Base-by-base conservation (phyloP, 352 stramenopile genomes). In the Phytopythium oedochilum region DNA sequence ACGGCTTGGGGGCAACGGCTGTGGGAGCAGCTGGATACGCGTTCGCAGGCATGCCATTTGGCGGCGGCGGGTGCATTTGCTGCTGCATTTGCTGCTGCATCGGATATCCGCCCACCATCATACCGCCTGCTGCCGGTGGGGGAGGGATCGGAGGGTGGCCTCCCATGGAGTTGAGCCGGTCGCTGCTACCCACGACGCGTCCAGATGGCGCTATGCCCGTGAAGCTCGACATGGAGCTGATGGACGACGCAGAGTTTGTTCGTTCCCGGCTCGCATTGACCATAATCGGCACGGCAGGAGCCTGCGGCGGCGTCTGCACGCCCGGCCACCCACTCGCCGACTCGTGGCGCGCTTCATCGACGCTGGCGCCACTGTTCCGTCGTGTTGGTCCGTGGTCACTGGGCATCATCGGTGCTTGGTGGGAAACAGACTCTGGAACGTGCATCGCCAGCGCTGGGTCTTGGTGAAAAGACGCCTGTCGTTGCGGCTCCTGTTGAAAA, bases 171-270 rank as follows among this genome's bases (percentile, higher is more conserved):
- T 50, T 57, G 49, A 66, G 58, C 40, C 52, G 59, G 12, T 69
- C 64, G 28, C 57, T 68, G 48, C 67, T 72, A 17, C 57, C 51
- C 36, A 73, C 58, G 10, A 26, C 62, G 15, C 56, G 58, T 36
- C 55, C 52, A 57, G 55, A 34, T 14, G 66, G 46, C 10, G 66
- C 34, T 39, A 71, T 59, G 23, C 62, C 60, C 50, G 42, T 69
- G 9, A 73, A 70, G 36, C 61, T 75, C 12, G 69, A 72, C 66
- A 80, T 75, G 23, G 64, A 78, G 32, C 63, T 68, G 53, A 82
- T 63, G 3, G 69, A 75, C 2, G 65, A 71, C 15, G 60, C 63
- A 22, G 66, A 80, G 56, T 78, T 77, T 18, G 64, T 74, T 49
- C 70, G 63, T 7, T 76, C 64, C 7, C 64, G 65, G 15, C 34